Evolutionary conservation across 805 yeast species (phyloP).

Genomic region (Maudiozyma serrabonitensis): DNA sequence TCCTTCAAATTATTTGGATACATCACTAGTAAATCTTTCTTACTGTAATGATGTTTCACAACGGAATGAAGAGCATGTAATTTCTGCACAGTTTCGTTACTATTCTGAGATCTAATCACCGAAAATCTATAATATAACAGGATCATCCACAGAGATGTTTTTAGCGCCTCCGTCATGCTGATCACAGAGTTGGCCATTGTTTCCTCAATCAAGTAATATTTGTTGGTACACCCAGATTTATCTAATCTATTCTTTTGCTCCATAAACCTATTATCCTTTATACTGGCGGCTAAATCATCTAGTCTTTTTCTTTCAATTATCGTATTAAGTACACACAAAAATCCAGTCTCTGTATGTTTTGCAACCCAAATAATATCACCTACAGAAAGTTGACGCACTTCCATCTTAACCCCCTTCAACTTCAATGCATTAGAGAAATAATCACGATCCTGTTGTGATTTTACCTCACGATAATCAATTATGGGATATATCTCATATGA

Average conservation of each 20-base stretch:
- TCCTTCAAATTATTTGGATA: conserved; percentile 40
- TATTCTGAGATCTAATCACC: conserved; percentile 54
- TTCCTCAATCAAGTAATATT: conserved; percentile 77
- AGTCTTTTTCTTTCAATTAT: conserved; percentile 86
- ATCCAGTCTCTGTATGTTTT: conserved; percentile 42
- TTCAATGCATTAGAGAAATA: conserved; percentile 52
- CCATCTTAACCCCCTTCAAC: conserved; percentile 40
- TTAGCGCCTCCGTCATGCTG: conserved; percentile 51
- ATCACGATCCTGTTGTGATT: conserved; percentile 57
- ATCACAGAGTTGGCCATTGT: conserved; percentile 36
- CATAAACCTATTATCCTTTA: conserved; percentile 76
- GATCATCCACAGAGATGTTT: conserved; percentile 66
- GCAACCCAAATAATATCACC: conserved; percentile 95
- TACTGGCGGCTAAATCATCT: conserved; percentile 75
- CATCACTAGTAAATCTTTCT: conserved; percentile 38
- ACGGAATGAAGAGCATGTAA: conserved; percentile 36
- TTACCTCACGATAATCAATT: conserved; percentile 75
- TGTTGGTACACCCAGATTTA: conserved; percentile 55
- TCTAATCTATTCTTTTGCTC: conserved; percentile 79
- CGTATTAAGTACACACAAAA: conserved; percentile 63
- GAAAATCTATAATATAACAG: conserved; percentile 58
- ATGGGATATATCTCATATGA: conserved; percentile 51
- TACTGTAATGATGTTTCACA: conserved; percentile 38
- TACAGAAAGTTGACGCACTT: conserved; percentile 51
- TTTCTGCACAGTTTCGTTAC: conserved; percentile 59